Percentiles rank a stretch among this genome's conserved stretches.
These are phyloP conservation scores for Guadua angustifolia DNA, from an alignment of 176 grass and related monocot species.

Conservation along the genomic window DNA sequence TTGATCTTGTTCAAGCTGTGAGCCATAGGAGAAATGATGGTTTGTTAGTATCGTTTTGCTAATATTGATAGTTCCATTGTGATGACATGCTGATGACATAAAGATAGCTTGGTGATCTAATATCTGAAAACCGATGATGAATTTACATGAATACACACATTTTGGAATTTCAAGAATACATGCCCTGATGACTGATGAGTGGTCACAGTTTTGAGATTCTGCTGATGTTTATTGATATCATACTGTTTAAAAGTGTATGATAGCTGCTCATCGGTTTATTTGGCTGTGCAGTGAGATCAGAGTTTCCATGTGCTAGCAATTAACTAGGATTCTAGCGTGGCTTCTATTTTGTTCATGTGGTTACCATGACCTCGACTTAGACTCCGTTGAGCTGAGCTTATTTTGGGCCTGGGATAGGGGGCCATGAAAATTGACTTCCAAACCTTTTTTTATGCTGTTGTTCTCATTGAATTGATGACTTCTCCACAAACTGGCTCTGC, in stretches of 20 bases:
- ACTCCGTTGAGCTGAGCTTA: slow-evolving; percentile 5
- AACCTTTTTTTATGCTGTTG: not conserved
- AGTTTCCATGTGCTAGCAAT: not conserved
- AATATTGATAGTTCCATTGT: not conserved
- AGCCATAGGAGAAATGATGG: not conserved
- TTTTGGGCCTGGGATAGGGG: not conserved
- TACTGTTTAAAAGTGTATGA: not conserved
- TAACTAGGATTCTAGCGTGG: not conserved
- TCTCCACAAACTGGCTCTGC: not conserved
- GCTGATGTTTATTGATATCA: not conserved
- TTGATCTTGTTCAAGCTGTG: not conserved
- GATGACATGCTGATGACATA: not conserved
- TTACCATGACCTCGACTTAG: not conserved
- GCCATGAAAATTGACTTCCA: not conserved
- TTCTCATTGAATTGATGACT: not conserved
- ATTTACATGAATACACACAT: not conserved
- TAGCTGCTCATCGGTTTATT: not conserved
- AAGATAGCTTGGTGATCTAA: not conserved
- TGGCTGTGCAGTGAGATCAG: not conserved
- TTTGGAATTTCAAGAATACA: not conserved
- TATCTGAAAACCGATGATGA: not conserved
- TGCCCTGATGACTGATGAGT: not conserved
- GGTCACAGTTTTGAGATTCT: not conserved
- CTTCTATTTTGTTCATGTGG: not conserved
- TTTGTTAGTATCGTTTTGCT: not conserved